A percentile compares a stretch with the other conserved stretches of the same genome.
Evolutionary conservation across 352 stramenopile genomes (phyloP).

Genomic region (Globisporangium takayamanum): DNA sequence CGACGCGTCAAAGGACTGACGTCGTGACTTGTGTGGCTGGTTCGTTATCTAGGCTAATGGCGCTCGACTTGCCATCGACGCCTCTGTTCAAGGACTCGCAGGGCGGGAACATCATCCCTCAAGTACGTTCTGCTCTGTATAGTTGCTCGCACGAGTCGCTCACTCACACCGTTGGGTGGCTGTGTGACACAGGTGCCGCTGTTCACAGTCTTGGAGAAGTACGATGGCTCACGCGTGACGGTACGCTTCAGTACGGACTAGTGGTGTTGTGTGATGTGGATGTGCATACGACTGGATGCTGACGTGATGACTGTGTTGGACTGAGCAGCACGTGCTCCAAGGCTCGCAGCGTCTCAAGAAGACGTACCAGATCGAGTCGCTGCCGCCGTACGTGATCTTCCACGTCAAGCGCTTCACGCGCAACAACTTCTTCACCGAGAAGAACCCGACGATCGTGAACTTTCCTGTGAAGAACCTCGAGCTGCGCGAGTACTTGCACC

Average conservation of each 20-base stretch:
- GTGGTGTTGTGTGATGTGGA: neutral
- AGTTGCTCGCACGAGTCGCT: neutral
- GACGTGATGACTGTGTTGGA: constrained; percentile 15
- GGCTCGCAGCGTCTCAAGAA: constrained; percentile 79
- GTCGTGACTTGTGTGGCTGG: neutral
- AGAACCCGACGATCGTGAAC: constrained; percentile 99
- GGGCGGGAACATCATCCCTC: constrained; percentile 95
- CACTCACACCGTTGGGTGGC: neutral
- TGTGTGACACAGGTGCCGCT: constrained; percentile 84
- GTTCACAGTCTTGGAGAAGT: constrained; percentile 96
- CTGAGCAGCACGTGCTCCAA: constrained; percentile 58
- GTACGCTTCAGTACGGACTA: constrained; percentile 10
- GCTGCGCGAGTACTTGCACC: constrained; percentile 85
- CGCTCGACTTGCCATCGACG: constrained; percentile 96
- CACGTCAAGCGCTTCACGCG: constrained; percentile 96
- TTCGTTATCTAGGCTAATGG: constrained; percentile 82
- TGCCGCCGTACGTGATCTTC: constrained; percentile 96
- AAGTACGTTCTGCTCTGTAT: constrained; percentile 28
- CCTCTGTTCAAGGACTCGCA: constrained; percentile 98
- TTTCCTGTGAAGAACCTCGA: constrained; percentile 99
- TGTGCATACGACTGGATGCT: neutral
- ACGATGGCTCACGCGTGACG: constrained; percentile 88
- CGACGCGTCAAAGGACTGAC: neutral
- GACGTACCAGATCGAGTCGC: constrained; percentile 89
- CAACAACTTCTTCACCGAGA: constrained; percentile 98